phyloP scores from a whole-genome alignment of 257 asterid genomes.

The Cinchona pubescens region DNA sequence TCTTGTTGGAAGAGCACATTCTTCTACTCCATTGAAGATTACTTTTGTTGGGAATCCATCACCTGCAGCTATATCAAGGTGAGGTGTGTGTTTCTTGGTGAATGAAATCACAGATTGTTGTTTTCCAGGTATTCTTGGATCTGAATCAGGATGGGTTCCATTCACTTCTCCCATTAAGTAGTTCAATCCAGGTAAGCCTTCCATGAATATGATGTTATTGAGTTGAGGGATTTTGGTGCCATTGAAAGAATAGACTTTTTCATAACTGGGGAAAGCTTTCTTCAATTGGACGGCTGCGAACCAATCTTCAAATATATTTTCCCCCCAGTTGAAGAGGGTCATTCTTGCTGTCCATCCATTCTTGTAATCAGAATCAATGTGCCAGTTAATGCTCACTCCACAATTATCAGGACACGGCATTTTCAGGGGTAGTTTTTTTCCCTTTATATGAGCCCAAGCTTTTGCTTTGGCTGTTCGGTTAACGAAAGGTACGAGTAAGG shows the following conservation, averaged over 20 bases:
- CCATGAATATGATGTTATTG: conserved; percentile 63
- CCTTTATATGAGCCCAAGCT: conserved; percentile 55
- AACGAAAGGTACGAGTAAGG: conserved; percentile 67
- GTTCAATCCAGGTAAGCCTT: conserved; percentile 77
- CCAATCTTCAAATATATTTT: conserved; percentile 59
- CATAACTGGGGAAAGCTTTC: conserved; percentile 53
- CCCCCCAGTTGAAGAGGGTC: conserved; percentile 88
- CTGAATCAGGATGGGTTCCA: conserved; percentile 63
- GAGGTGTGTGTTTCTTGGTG: conserved; percentile 42
- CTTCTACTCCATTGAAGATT: conserved; percentile 87
- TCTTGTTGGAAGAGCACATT: conserved; percentile 65
- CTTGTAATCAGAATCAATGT: conserved; percentile 69
- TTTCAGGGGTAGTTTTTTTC: conserved; percentile 39
- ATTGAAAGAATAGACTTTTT: conserved; percentile 75
- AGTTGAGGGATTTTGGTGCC: conserved; percentile 44
- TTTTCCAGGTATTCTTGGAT: conserved; percentile 80
- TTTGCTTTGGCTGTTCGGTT: conserved; percentile 56
- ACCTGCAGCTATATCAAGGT: conserved; percentile 41
- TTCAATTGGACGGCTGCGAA: conserved; percentile 63
- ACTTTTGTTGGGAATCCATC: conserved; percentile 88
- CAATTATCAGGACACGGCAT: conserved; percentile 91
- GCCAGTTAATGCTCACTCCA: conserved; percentile 94
- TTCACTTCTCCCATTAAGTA: conserved; percentile 71
- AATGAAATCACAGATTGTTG: conserved; percentile 84
- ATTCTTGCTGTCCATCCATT: conserved; percentile 84